Conservation (phyloP, 2,329 filamentous ascomycete species). For the Verticillium nonalfalfae region DNA sequence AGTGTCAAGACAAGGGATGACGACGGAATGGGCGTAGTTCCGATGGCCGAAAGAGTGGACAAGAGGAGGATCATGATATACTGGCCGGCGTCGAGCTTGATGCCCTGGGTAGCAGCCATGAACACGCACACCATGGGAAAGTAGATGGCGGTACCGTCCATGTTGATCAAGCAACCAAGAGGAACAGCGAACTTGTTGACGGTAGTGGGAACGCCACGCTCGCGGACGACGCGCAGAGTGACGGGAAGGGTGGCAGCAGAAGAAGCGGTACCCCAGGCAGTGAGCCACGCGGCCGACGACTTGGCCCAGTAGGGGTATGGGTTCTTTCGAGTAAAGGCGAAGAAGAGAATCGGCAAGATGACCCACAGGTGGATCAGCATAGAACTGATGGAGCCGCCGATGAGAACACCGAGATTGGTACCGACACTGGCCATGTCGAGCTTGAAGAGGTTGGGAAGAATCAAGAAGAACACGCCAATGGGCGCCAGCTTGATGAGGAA, state of each 20-base stretch:
- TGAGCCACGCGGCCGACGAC: conserved; percentile 44
- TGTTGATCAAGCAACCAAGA: conserved; percentile 42
- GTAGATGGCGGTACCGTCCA: conserved; percentile 50
- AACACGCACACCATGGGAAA: conserved; percentile 48
- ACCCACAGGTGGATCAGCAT: conserved; percentile 42
- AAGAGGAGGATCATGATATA: conserved; percentile 43
- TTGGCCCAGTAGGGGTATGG: conserved; percentile 41
- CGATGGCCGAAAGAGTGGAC: conserved; percentile 44
- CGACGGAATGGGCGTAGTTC: conserved; percentile 46
- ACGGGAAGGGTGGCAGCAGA: conserved; percentile 46
- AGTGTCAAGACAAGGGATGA: conserved; percentile 43
- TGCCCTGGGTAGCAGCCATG: conserved; percentile 42
- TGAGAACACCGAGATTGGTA: conserved; percentile 40
- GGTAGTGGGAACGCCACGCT: conserved; percentile 28
- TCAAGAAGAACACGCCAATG: conserved; percentile 47
- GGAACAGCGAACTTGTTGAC: conserved; percentile 39
- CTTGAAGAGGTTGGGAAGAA: conserved; percentile 43
- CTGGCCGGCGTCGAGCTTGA: conserved; percentile 31
- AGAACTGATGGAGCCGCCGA: conserved; percentile 36
- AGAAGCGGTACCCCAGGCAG: conserved; percentile 47
- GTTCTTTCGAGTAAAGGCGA: conserved; percentile 33
- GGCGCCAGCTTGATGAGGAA: conserved; percentile 42
- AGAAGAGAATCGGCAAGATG: conserved; percentile 36
- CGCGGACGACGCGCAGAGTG: conserved; percentile 33
- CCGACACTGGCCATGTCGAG: conserved; percentile 41